Base-by-base conservation (phyloP, 2,329 filamentous ascomycete genomes). In the Neopestalotiopsis sp. region DNA sequence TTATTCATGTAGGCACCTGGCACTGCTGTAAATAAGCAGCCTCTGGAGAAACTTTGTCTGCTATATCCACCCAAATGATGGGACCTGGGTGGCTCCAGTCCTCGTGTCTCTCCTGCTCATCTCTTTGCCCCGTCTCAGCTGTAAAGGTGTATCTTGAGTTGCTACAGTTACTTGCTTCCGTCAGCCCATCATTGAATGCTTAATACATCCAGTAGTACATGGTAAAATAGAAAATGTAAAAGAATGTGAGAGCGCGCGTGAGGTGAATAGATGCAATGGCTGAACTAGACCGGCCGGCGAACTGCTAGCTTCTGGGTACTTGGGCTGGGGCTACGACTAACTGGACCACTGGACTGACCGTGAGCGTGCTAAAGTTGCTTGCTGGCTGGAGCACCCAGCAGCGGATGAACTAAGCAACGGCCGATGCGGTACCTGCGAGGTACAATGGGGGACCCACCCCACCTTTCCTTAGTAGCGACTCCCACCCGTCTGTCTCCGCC, bases 351-450 rank as follows among this genome's bases (percentile, higher is more conserved):
- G 69, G 70, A 28, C 24, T 14, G 57, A 28, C n/a, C 32, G 34
- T 17, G 56, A 56, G 65, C 66, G 40, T 49, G 61, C 68, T 68
- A 69, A 66, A 67, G 63, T 59, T 65, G 62, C 14, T 24, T 20
- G 32, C 49, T 45, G 20, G 65, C 24, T 45, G 65, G 32, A 71
- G 66, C 34, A 38, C 34, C 34, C 34, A 38, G 34, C 34, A 38
- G 34, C 65, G 68, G 70, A 72, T 71, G 69, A 74, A 72, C 70
- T 74, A 73, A 73, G 72, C 72, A 74, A 62, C 59, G 59, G 59
- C 59, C 59, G n/a, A 34, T 59, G 57, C 67, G 71, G 30, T 74
- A 73, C 73, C 66, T 73, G 30, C 12, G 59, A 34, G 59, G 59
- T 62, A 62, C 59, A 62, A 38, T 53, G 45, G 32, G 10, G 28